Conservation (phyloP, 2,329 filamentous ascomycete genomes). For the Fonsecaea nubica region DNA sequence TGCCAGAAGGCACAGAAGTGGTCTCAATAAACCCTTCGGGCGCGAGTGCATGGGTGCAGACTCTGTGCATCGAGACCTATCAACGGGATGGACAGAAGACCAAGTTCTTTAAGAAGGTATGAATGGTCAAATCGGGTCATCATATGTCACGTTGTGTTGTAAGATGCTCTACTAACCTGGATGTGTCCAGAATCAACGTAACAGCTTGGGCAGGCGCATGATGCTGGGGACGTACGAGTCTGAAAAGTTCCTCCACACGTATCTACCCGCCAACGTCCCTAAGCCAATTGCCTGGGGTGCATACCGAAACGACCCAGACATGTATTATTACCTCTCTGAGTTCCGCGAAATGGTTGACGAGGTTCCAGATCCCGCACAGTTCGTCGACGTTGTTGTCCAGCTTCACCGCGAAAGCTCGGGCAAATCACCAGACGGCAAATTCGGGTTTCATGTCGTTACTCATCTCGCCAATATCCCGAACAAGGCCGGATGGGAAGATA, state of each 20-base stretch:
- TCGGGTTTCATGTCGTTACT: slow-evolving; percentile 39
- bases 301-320: background rate
- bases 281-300: background rate
- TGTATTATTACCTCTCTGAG: background rate
- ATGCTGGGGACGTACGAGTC: background rate
- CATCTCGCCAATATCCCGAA: slow-evolving; percentile 1
- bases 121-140: too few relatives aligned
- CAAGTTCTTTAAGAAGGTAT: too few relatives aligned
- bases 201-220: too few relatives aligned
- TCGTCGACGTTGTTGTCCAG: background rate
- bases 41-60: too few relatives aligned
- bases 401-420: background rate
- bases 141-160: too few relatives aligned
- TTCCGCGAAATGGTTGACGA: slow-evolving; percentile 2
- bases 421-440: background rate
- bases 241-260: background rate
- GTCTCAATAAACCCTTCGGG: too few relatives aligned
- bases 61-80: too few relatives aligned
- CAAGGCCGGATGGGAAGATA: slow-evolving; percentile 6
- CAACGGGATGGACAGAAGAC: too few relatives aligned
- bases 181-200: too few relatives aligned
- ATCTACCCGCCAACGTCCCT: background rate
- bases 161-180: too few relatives aligned
- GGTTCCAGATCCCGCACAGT: background rate
- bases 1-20: too few relatives aligned